Percentiles rank a stretch among this genome's conserved stretches.
phyloP scores from a whole-genome alignment of 2,329 filamentous ascomycete genomes.

The Trichoderma sp. region DNA sequence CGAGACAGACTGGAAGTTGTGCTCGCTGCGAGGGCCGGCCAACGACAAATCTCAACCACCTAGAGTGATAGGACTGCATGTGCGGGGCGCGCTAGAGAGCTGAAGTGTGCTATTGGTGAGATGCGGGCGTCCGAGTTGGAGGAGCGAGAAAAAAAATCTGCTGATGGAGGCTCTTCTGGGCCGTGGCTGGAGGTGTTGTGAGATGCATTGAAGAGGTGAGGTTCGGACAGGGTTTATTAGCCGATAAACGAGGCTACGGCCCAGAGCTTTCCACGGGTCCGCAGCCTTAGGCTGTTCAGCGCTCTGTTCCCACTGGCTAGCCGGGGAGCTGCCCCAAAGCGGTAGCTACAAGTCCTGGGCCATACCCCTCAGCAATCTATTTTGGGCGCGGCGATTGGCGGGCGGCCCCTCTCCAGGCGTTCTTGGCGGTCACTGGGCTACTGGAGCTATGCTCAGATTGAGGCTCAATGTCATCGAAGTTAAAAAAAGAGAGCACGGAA shows the following conservation, averaged over 20 bases:
- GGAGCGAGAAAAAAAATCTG: background rate
- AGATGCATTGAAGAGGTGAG: slow-evolving; percentile 12
- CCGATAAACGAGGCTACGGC: background rate
- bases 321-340: slow-evolving; percentile 3
- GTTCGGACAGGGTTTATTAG: slow-evolving; percentile 18
- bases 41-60: background rate
- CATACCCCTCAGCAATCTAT: slow-evolving; percentile 26
- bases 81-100: slow-evolving; percentile 1
- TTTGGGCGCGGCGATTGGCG: slow-evolving; percentile 13
- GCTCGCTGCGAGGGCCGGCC: background rate
- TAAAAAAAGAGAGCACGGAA: background rate
- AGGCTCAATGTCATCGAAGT: background rate
- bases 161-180: background rate
- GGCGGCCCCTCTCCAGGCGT: background rate
- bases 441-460: background rate
- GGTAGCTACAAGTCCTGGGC: slow-evolving; percentile 9
- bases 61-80: background rate
- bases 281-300: background rate
- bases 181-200: background rate
- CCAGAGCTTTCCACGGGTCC: background rate
- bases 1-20: background rate
- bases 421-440: background rate
- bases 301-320: background rate
- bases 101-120: background rate
- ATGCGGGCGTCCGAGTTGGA: slow-evolving; percentile 10